A percentile compares a stretch with the other conserved stretches of the same genome.
Evolutionary conservation across 2,329 filamentous ascomycete species (phyloP).

Genomic region (Bipolaris cookei): DNA sequence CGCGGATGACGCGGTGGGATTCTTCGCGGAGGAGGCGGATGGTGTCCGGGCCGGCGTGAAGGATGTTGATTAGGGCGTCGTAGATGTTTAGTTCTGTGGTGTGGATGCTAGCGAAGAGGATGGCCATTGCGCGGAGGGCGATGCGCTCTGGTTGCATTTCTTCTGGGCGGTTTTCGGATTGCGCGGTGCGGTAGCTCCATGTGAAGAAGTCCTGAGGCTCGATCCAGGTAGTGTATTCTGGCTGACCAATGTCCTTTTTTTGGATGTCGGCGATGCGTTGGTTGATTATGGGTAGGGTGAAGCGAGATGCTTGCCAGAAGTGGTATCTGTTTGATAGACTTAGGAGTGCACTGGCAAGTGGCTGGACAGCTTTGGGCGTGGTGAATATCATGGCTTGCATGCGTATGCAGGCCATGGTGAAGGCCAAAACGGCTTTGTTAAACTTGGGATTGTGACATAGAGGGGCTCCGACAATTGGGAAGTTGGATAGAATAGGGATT

Average conservation of each 20-base stretch:
- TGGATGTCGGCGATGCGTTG: conserved; percentile 57
- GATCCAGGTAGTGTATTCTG: conserved; percentile 50
- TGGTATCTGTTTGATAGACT: conserved; percentile 57
- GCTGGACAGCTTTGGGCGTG: conserved; percentile 57
- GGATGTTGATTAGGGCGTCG: conserved; percentile 42
- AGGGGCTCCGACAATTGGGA: conserved; percentile 54
- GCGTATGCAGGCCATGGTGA: conserved; percentile 57
- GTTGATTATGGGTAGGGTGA: conserved; percentile 57
- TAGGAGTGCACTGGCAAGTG: conserved; percentile 57
- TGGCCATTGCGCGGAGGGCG: conserved; percentile 59
- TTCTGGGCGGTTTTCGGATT: conserved; percentile 50
- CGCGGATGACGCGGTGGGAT: conserved; percentile 42
- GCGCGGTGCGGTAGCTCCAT: conserved; percentile 62
- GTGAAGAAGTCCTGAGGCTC: conserved; percentile 64
- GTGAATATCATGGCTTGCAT: conserved; percentile 51
- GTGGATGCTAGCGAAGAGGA: conserved; percentile 66
- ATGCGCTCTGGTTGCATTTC: conserved; percentile 59
- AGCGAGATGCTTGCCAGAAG: conserved; percentile 53
- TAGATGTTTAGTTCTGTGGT: conserved; percentile 62
- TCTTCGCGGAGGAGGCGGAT: conserved; percentile 53
- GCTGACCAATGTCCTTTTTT: conserved; percentile 51
- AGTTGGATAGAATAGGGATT: conserved; percentile 52
- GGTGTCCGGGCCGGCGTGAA: conserved; percentile 25
- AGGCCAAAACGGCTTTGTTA: conserved; percentile 56
- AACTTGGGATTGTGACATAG: conserved; percentile 56